Evolutionary conservation across 257 asterid species (phyloP), one percentile per base, ranked within the genome.

Genomic region (Dorcoceras hygrometricum): DNA sequence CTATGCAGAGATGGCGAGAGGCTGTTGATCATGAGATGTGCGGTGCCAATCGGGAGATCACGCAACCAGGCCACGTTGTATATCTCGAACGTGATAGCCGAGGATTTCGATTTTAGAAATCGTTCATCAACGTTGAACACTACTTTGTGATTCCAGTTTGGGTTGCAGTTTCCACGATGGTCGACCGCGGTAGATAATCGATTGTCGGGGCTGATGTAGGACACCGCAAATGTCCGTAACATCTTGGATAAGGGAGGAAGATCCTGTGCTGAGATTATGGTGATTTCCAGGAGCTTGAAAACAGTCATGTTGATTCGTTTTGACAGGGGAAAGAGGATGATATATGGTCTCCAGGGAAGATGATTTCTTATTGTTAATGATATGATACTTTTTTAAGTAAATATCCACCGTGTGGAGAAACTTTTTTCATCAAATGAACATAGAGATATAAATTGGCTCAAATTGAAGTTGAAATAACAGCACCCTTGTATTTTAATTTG

Each of bases 1-100:
- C 77, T 73, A 27, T 57, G 66, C 25, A 71, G 62, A 51, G 81
- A 72, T 12, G 76, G 83, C 6, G 63, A 75, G 26, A 83, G 23
- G 8, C 69, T 73, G 43, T 69, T 71, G 64, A 83, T 67, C 31
- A 63, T 29, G 26, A 83, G 76, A 7, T 63, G 69, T 0, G 83
- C 62, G 1, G 81, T 80, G 31, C 88, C 85, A 3, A 83, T 78
- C 6, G 88, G 88, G 6, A 77, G 75, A 70, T 83, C 88, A 0
- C 85, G 83, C 54, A 83, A 64, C 85, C 85, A 83, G 0, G 83
- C 85, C 7, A 80, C 79, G 2, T 80, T 83, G 28, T 77, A 83
- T 71, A 83, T 77, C 67, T 75, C 85, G 7, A 83, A 63, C 2
- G 68, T 71, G 43, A 83, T 9, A 0, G 61, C 60, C 0, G 87